Percentiles rank a stretch among this genome's conserved stretches.
phyloP scores from a whole-genome alignment of 345 rosid genomes.

The Iberis pinnata region DNA sequence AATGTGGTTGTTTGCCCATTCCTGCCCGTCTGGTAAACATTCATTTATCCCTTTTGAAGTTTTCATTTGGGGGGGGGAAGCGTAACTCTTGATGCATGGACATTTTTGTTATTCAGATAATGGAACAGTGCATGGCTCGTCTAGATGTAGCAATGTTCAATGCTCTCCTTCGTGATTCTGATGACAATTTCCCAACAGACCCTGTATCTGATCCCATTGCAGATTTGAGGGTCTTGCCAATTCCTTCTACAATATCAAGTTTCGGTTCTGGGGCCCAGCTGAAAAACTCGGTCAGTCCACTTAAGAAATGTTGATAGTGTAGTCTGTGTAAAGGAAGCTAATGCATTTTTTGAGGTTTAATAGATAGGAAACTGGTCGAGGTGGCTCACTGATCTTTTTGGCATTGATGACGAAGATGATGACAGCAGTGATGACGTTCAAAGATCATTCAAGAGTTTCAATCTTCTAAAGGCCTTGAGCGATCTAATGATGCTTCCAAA shows the following conservation, averaged over 20 bases:
- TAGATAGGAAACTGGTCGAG: conserved; percentile 98
- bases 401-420: conserved; percentile 59
- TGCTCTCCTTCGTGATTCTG: conserved; percentile 91
- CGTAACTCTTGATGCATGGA: background rate
- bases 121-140: conserved; percentile 93
- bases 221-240: conserved; percentile 71
- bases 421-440: conserved; percentile 37
- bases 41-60: background rate
- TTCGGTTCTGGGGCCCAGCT: conserved; percentile 90
- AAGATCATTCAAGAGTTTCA: conserved; percentile 59
- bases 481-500: conserved; percentile 99
- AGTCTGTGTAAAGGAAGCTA: conserved; percentile 12
- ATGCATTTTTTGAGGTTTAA: conserved; percentile 16
- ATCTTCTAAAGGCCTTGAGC: conserved; percentile 80
- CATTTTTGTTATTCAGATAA: conserved; percentile 41
- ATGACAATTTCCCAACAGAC: conserved; percentile 77
- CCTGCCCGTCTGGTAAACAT: conserved; percentile 65
- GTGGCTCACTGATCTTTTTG: conserved; percentile 84
- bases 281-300: conserved; percentile 54
- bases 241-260: conserved; percentile 70
- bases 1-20: conserved; percentile 77
- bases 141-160: conserved; percentile 96
- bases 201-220: conserved; percentile 90
- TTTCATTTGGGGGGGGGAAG: background rate
- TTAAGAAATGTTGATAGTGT: background rate